Base-by-base conservation (phyloP, 352 stramenopile genomes). In the Phytophthora ramorum region DNA sequence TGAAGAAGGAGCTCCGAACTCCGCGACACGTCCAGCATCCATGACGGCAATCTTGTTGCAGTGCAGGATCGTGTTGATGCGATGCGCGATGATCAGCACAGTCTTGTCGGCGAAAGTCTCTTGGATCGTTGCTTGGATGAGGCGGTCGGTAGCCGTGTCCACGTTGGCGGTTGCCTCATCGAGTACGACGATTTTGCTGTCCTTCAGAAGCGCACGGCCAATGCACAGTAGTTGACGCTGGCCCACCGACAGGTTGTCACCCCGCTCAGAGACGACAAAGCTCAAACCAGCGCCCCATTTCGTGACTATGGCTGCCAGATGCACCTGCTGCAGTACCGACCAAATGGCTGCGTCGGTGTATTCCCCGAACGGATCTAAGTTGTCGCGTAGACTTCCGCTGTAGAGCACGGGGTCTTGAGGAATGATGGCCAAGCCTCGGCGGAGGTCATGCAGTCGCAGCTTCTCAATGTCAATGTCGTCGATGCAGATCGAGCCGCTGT, bases 211-310 rank as follows among this genome's bases (percentile, higher is more conserved):
- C 12, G 95, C 97, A 41, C 96, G 81, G 1, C 92, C 95, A 63
- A 99, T 98, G 30, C 95, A 99, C 1, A 99, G 52, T 2, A 98
- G 78, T 66, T 99, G 96, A 2, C 95, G 71, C 73, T 99, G 89
- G 7, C 54, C 54, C 30, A 62, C 54, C 13, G 54, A 62, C 41
- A 62, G 19, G 20, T 62, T 62, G 19, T 62, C 88, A 7, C 96
- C 96, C 34, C 83, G 81, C 64, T 98, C 93, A 0, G 87, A 72
- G 2, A 98, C 83, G 32, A 83, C 52, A 37, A 95, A 88, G 57
- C 96, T 83, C 22, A 99, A 78, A 9, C 83, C 83, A 20, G 53
- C 34, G 14, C 66, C 64, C 66, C 59, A 74, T 76, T 50, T 93
- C 84, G 61, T 97, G 79, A 77, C 66, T 8, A n/a, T 92, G 44